Conservation (phyloP, 2,329 filamentous ascomycete species). For the Aspergillus spinulosporus region DNA sequence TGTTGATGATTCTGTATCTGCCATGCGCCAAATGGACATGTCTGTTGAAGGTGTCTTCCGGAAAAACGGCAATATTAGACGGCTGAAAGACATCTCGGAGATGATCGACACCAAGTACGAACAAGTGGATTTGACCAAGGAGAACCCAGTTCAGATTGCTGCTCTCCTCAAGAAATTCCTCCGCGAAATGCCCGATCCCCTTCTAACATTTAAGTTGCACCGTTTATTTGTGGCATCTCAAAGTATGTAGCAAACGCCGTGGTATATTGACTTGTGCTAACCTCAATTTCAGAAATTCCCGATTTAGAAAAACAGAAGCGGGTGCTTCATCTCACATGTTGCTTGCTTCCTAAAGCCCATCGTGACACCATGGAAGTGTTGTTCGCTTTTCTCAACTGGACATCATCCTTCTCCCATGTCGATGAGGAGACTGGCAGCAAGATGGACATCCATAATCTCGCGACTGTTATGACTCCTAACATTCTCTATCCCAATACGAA, state of each 20-base stretch:
- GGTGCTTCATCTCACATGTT: slow-evolving; percentile 86
- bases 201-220: slow-evolving; percentile 94
- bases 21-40: slow-evolving; percentile 98
- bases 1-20: slow-evolving; percentile 89
- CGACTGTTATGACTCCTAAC: slow-evolving; percentile 96
- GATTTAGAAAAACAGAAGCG: slow-evolving; percentile 80
- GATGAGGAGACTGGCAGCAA: slow-evolving; percentile 97
- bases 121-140: slow-evolving; percentile 78
- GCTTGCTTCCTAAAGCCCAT: slow-evolving; percentile 86
- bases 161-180: slow-evolving; percentile 94
- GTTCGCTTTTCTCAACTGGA: slow-evolving; percentile 96
- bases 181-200: slow-evolving; percentile 86
- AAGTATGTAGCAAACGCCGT: slow-evolving; percentile 52
- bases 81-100: slow-evolving; percentile 81
- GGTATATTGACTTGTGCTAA: not conserved
- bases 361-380: slow-evolving; percentile 92
- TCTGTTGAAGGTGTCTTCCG: slow-evolving; percentile 98
- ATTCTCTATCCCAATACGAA: slow-evolving; percentile 75
- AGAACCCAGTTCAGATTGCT: slow-evolving; percentile 90
- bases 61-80: slow-evolving; percentile 98
- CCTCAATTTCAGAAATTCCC: slow-evolving; percentile 60
- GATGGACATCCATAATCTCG: slow-evolving; percentile 98
- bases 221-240: slow-evolving; percentile 85
- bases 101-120: slow-evolving; percentile 84
- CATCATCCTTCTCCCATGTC: slow-evolving; percentile 92